Evolutionary conservation across 2,329 filamentous ascomycete species (phyloP), one percentile per base, ranked within the genome.

Genomic region (Colletotrichum acutatum): DNA sequence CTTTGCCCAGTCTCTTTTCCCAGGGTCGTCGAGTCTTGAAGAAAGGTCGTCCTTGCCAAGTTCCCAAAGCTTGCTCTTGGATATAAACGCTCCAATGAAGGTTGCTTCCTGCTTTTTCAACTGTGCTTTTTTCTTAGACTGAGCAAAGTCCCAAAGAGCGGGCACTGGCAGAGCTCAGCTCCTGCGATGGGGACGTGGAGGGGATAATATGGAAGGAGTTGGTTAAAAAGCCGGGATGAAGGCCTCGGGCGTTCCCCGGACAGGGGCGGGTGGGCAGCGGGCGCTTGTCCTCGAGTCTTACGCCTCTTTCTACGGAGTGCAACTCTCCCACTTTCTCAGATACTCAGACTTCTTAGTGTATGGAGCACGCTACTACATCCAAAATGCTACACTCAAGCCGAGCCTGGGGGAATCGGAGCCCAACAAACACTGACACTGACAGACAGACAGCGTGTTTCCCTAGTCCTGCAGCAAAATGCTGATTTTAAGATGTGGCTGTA

Each of bases 171-270:
- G 5, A 19, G 37, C 37, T 42, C 37, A 42, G 37, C 37, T 42
- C 37, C 6, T 42, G 37, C 37, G 19, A 49, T 49, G 42, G 42
- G 42, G 42, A 49, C 19, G 42, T 49, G 42, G 42, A 49, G 42
- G 42, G 37, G 42, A 49, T 49, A n/a, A n/a, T 49, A 49, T 49
- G 42, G 19, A 32, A 42, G 49, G 30, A 30, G 54, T 30, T 59
- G 59, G 54, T 54, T 57, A 30, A 30, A 30, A 42, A 24, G 60
- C 46, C 61, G 66, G 56, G 71, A 73, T 66, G n/a, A 57, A 65
- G 56, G 60, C 46, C 52, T 72, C 66, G 60, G 70, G 60, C 70
- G 66, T 65, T 70, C 70, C 66, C 70, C 70, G 66, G 70, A 70
- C 70, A 56, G 46, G 70, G 69, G 63, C 52, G 6, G 16, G 42